A percentile compares a stretch with the other conserved stretches of the same genome.
Evolutionary conservation across 1,284 basidiomycete species (phyloP).

Genomic region (Apiotrichum brassicae): DNA sequence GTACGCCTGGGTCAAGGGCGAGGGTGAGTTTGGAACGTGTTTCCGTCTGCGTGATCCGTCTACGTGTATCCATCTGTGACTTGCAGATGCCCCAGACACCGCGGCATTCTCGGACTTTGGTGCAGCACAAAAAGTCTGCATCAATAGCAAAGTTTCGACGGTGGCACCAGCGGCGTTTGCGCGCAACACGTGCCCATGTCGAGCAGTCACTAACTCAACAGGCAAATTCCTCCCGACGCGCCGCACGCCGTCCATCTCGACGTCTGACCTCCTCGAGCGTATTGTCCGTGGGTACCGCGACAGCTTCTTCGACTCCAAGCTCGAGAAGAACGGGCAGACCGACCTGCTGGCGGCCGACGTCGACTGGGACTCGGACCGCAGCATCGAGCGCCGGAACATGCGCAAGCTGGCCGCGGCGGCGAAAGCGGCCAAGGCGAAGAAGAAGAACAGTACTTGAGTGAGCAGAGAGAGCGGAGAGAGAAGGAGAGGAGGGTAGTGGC

Average conservation of each 20-base stretch:
- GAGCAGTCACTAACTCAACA: conserved; percentile 38
- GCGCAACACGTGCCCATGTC: no score
- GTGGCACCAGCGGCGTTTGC: no score
- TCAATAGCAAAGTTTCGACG: no score
- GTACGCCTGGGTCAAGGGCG: conserved; percentile 72
- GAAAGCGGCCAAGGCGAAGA: conserved; percentile 9
- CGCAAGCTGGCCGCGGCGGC: conserved; percentile 8
- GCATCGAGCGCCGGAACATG: conserved; percentile 14
- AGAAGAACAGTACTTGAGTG: background rate
- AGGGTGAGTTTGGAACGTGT: conserved; percentile 54
- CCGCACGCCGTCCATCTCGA: conserved; percentile 89
- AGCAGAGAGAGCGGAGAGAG: background rate
- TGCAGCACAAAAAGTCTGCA: no score
- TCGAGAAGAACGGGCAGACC: conserved; percentile 57
- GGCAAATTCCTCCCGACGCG: conserved; percentile 94
- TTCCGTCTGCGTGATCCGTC: background rate
- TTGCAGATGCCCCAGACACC: conserved; percentile 14
- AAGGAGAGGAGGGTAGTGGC: background rate
- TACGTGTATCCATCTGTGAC: background rate
- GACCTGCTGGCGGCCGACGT: conserved; percentile 46
- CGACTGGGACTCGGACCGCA: conserved; percentile 43
- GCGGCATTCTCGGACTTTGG: no score
- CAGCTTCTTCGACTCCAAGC: conserved; percentile 80
- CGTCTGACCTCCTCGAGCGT: conserved; percentile 83
- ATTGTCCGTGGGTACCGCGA: conserved; percentile 76